Base-by-base conservation (phyloP, 208 protist genomes). In the Trypanosomatidae sp. region DNA sequence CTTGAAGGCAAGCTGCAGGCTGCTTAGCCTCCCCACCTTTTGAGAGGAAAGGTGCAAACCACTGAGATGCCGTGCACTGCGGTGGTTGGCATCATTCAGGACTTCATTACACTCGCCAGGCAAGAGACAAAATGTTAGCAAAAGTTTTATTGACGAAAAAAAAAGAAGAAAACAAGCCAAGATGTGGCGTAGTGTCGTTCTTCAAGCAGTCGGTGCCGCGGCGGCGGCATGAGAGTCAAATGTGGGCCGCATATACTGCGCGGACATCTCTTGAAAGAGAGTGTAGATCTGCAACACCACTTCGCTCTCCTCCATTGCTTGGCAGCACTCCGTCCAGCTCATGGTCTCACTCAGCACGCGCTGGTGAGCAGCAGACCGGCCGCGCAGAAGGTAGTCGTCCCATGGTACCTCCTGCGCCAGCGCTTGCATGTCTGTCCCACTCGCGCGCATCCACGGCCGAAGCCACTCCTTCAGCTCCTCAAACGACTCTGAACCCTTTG, bases 381-480 rank as follows among this genome's bases (percentile, higher is more conserved):
- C 79, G 47, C 87, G 86, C 28, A 92, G 68, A 4, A 95, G 70
- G 66, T 92, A 92, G 69, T 91, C 91, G 69, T 95, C 90, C 88
- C 87, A 95, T 22, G 90, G 85, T 30, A 95, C 82, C 73, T 95
- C 90, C 50, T 73, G 75, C 28, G 81, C 87, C 25, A 92, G 58
- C 4, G 65, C 66, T 13, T 44, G 56, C 59, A 79, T 71, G 19
- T 58, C 69, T 6, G 77, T 62, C 17, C 68, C 73, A 7, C 67
- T 55, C 22, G 77, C 33, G 8, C 47, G 60, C 12, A 79, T 65
- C 81, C 85, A 92, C 52, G 90, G 90, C 49, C 71, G 76, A 30
- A 92, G 75, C 90, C 87, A 92, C 77, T 92, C 87, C 36, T 53
- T 56, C 36, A 86, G 66, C 70, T 80, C 66, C 50, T 87, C 49